Percentiles rank a stretch among this genome's conserved stretches.
These are phyloP conservation scores for Alisma plantagoaquatica DNA, from an alignment of 106 monocot species.

Conservation along the genomic window DNA sequence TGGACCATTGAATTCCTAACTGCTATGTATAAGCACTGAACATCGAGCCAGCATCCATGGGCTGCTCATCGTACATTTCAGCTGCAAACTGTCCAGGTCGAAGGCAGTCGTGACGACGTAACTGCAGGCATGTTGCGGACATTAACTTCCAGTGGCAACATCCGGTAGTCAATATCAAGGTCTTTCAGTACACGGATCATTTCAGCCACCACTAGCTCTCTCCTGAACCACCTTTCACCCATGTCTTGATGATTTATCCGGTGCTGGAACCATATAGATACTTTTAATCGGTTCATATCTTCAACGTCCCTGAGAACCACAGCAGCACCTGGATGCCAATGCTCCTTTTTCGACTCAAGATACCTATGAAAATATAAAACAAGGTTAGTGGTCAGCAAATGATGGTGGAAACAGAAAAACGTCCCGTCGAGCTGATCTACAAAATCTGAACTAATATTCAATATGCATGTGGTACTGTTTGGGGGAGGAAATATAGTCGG, in stretches of 20 bases:
- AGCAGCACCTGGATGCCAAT: slow-evolving; percentile 53
- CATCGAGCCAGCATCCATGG: too few relatives aligned
- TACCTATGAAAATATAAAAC: slow-evolving; percentile 37
- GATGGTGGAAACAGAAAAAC: too few relatives aligned
- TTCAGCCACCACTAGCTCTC: slow-evolving; percentile 68
- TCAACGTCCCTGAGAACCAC: slow-evolving; percentile 80
- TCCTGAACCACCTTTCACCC: slow-evolving; percentile 54
- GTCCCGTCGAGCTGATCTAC: too few relatives aligned
- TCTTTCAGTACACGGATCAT: slow-evolving; percentile 63
- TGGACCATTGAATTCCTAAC: too few relatives aligned
- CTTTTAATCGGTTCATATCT: slow-evolving; percentile 64
- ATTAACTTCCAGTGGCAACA: slow-evolving; percentile 72
- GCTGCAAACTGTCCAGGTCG: slow-evolving; percentile 39
- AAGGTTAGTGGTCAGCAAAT: not conserved
- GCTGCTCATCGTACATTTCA: too few relatives aligned
- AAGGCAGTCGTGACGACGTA: slow-evolving; percentile 41
- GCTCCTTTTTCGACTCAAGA: slow-evolving; percentile 59
- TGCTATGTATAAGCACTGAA: too few relatives aligned
- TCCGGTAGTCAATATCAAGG: slow-evolving; percentile 72
- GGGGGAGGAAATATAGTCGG: too few relatives aligned
- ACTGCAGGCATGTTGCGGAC: slow-evolving; percentile 45
- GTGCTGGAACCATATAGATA: slow-evolving; percentile 75
- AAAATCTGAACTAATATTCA: too few relatives aligned
- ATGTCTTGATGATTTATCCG: slow-evolving; percentile 78
- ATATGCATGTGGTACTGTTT: too few relatives aligned